Evolutionary conservation across 345 rosid genomes (phyloP).

Genomic region (Lepidium didymum): DNA sequence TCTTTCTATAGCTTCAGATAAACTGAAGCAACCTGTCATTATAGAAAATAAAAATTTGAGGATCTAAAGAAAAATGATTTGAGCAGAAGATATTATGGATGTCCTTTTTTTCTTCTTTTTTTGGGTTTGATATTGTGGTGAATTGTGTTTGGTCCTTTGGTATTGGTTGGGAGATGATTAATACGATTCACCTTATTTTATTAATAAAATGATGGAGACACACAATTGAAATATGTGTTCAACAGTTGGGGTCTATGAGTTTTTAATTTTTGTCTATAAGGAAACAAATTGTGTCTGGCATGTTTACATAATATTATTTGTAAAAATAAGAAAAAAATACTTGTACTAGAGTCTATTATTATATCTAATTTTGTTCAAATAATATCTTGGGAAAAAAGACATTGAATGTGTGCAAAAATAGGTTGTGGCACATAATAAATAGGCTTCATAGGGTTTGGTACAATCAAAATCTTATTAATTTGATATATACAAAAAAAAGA

Average conservation of each 20-base stretch:
- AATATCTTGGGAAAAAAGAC: background rate
- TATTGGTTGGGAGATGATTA: conserved; percentile 12
- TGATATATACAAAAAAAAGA: background rate
- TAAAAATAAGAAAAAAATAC: background rate
- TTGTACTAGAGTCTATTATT: background rate
- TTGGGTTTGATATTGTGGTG: background rate
- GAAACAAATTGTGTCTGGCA: too few species aligned
- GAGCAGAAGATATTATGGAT: background rate
- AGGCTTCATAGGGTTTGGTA: background rate
- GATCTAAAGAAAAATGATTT: background rate
- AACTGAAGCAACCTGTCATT: conserved; percentile 67
- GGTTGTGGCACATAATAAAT: background rate
- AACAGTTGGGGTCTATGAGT: background rate
- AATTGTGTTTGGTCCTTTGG: conserved; percentile 6
- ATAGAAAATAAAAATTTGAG: background rate
- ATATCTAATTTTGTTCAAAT: background rate
- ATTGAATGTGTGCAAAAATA: background rate
- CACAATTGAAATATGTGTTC: background rate
- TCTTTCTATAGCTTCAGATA: conserved; percentile 46
- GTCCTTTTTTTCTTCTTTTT: too few species aligned
- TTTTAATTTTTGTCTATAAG: background rate
- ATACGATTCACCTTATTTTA: background rate
- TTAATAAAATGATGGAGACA: background rate
- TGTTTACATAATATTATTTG: background rate
- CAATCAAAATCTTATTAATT: background rate